These are phyloP conservation scores for Pseudocercospora eumusae DNA, from an alignment of 2,329 filamentous ascomycete genomes.

Conservation along the genomic window DNA sequence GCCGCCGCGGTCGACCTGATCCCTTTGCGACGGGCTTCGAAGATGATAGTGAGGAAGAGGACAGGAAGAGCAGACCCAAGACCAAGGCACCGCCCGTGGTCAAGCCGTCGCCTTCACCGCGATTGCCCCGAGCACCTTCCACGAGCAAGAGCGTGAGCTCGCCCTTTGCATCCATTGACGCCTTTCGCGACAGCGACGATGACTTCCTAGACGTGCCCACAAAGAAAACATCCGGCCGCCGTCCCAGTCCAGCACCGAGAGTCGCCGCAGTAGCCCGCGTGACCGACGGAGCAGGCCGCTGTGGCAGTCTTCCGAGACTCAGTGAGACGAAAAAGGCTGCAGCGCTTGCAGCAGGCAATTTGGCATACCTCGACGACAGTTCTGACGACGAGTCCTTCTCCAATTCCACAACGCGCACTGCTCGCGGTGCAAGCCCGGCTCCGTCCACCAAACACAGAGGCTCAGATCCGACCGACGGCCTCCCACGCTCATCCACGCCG, in stretches of 20 bases:
- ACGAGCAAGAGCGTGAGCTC: slow-evolving; percentile 23
- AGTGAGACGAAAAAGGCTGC: slow-evolving; percentile 28
- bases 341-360: slow-evolving; percentile 34
- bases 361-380: slow-evolving; percentile 41
- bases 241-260: slow-evolving; percentile 35
- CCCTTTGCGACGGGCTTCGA: slow-evolving; percentile 40
- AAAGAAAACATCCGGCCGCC: slow-evolving; percentile 30
- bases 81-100: slow-evolving; percentile 30
- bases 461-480: slow-evolving; percentile 23
- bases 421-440: slow-evolving; percentile 35
- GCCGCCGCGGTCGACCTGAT: slow-evolving; percentile 31
- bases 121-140: slow-evolving; percentile 14
- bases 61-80: slow-evolving; percentile 32
- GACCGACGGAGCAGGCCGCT: slow-evolving; percentile 27
- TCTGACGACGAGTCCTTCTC: slow-evolving; percentile 31
- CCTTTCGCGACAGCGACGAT: slow-evolving; percentile 33
- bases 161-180: slow-evolving; percentile 26
- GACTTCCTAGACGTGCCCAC: slow-evolving; percentile 31
- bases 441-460: slow-evolving; percentile 28
- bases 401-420: slow-evolving; percentile 21
- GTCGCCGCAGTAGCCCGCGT: slow-evolving; percentile 24
- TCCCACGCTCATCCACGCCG: slow-evolving; percentile 32
- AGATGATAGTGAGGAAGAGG: slow-evolving; percentile 37
- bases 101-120: slow-evolving; percentile 22
- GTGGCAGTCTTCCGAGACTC: slow-evolving; percentile 28